Percentiles rank a stretch among this genome's conserved stretches.
phyloP scores from a whole-genome alignment of 164 flowering plant genomes.

The Pachysandra terminalis region DNA sequence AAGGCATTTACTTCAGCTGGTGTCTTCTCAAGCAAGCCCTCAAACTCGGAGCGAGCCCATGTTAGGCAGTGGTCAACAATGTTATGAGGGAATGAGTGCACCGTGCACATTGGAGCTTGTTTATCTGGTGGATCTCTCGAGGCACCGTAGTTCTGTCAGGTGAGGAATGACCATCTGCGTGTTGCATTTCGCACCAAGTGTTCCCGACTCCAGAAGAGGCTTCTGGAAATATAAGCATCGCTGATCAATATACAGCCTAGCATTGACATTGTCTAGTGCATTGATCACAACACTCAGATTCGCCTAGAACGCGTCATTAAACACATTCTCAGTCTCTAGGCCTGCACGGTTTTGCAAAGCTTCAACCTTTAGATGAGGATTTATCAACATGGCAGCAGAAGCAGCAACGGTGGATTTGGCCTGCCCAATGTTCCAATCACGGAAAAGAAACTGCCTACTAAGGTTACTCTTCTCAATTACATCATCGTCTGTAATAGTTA shows the following conservation, averaged over 20 bases:
- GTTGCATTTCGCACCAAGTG: constrained; percentile 88
- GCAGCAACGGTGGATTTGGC: constrained; percentile 94
- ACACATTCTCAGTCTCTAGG: constrained; percentile 79
- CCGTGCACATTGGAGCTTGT: constrained; percentile 95
- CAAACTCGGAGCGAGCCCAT: constrained; percentile 97
- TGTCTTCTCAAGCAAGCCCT: constrained; percentile 89
- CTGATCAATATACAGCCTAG: constrained; percentile 79
- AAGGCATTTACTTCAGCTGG: constrained; percentile 86
- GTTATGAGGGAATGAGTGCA: constrained; percentile 89
- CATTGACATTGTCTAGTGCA: constrained; percentile 86
- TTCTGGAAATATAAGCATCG: constrained; percentile 87
- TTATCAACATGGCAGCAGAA: constrained; percentile 60
- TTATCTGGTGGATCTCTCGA: constrained; percentile 92
- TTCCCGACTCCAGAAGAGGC: constrained; percentile 88
- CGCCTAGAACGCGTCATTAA: constrained; percentile 84
- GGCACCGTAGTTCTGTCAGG: constrained; percentile 84
- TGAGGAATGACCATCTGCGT: constrained; percentile 95
- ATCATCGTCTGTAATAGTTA: constrained; percentile 87
- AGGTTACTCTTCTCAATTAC: constrained; percentile 94
- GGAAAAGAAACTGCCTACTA: constrained; percentile 85
- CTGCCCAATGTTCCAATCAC: constrained; percentile 95
- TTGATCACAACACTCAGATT: constrained; percentile 63
- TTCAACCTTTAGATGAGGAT: constrained; percentile 53
- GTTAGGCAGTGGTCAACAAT: constrained; percentile 92
- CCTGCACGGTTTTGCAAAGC: constrained; percentile 83